These are phyloP conservation scores for Nothopassalora personata DNA, from an alignment of 2,329 filamentous ascomycete genomes.

Conservation along the genomic window DNA sequence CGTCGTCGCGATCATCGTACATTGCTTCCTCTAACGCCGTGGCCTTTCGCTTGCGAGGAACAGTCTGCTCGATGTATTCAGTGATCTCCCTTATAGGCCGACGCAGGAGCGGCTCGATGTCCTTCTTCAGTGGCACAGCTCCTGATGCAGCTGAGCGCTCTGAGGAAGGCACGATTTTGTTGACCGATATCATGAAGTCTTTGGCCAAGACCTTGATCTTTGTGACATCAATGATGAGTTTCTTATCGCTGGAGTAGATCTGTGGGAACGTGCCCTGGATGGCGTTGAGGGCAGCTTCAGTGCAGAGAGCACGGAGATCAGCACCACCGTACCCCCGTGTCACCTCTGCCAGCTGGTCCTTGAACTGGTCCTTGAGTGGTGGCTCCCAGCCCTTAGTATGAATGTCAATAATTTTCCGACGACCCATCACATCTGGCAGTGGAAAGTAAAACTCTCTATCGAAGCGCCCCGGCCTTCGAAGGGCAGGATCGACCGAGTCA, in stretches of 20 bases:
- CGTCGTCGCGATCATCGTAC: conserved; percentile 78
- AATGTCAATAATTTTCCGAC: conserved; percentile 85
- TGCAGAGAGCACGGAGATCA: conserved; percentile 87
- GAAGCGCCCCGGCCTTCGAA: conserved; percentile 88
- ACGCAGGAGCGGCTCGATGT: conserved; percentile 74
- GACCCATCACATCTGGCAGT: conserved; percentile 71
- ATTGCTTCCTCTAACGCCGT: conserved; percentile 92
- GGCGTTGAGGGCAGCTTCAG: conserved; percentile 89
- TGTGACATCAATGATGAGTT: conserved; percentile 78
- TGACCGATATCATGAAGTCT: conserved; percentile 95
- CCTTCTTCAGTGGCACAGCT: conserved; percentile 71
- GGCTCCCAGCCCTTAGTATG: conserved; percentile 91
- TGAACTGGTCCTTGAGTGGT: conserved; percentile 68
- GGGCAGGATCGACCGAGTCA: conserved; percentile 92
- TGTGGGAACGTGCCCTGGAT: conserved; percentile 95
- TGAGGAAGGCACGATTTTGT: conserved; percentile 93
- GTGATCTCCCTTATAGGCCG: conserved; percentile 67
- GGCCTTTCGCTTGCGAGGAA: conserved; percentile 78
- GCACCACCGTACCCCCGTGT: conserved; percentile 97
- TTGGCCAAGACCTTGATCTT: conserved; percentile 84
- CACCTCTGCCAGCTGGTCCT: conserved; percentile 73
- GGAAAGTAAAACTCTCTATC: conserved; percentile 98
- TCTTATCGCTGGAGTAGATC: conserved; percentile 86
- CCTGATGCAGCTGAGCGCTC: conserved; percentile 82
- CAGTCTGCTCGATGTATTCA: conserved; percentile 58